Evolutionary conservation across 2,329 filamentous ascomycete genomes (phyloP).

Genomic region (Aspergillus terreus): DNA sequence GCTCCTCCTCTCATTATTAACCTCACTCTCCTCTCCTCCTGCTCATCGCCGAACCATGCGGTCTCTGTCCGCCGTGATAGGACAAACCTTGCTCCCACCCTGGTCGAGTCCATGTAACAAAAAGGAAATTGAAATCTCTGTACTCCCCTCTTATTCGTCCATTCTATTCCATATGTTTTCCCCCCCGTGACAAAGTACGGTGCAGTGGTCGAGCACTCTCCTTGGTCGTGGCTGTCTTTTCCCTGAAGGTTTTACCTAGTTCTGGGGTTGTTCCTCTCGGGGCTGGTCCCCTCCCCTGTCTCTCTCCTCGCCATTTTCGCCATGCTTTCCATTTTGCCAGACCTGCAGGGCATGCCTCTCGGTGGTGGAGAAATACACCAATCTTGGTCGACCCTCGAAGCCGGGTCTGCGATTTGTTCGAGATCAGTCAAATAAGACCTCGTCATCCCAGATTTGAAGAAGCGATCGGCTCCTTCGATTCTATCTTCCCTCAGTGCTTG

Average conservation of each 20-base stretch:
- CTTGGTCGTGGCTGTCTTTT: background rate
- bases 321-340: background rate
- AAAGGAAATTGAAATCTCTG: constrained; percentile 18
- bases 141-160: constrained; percentile 11
- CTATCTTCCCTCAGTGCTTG: background rate
- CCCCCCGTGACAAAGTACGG: constrained; percentile 21
- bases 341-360: background rate
- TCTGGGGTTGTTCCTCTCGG: background rate
- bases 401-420: constrained; percentile 8
- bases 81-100: constrained; percentile 10
- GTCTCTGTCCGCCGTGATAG: constrained; percentile 14
- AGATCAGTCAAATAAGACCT: constrained; percentile 13
- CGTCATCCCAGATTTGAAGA: constrained; percentile 3
- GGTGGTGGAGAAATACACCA: background rate
- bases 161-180: constrained; percentile 10
- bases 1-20: constrained; percentile 12
- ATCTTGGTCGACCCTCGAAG: background rate
- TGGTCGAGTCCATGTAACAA: constrained; percentile 8
- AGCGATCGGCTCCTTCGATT: constrained; percentile 9
- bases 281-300: too few relatives aligned
- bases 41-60: constrained; percentile 11
- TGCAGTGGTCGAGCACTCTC: constrained; percentile 12
- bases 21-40: constrained; percentile 10
- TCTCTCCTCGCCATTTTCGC: background rate
- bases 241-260: background rate